These are phyloP conservation scores for Pseudogymnoascus sp. DNA, from an alignment of 2,329 filamentous ascomycete species.

Conservation along the genomic window DNA sequence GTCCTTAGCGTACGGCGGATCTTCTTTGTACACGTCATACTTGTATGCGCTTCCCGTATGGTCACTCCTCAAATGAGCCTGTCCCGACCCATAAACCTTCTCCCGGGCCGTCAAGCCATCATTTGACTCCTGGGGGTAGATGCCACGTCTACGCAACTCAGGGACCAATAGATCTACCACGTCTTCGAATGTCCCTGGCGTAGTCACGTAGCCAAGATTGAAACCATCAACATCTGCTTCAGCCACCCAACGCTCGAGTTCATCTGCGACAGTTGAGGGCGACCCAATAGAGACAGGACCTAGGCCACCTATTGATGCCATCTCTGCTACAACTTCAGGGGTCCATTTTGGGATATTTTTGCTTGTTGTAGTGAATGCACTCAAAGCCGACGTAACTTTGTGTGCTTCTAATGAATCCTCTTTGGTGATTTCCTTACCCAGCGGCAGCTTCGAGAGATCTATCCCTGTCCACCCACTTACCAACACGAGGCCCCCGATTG, in stretches of 20 bases:
- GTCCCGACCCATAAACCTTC: slow-evolving; percentile 56
- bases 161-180: slow-evolving; percentile 59
- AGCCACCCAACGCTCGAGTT: slow-evolving; percentile 58
- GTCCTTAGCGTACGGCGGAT: slow-evolving; percentile 31
- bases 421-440: slow-evolving; percentile 51
- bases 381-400: slow-evolving; percentile 43
- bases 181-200: slow-evolving; percentile 61
- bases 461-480: slow-evolving; percentile 71
- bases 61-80: slow-evolving; percentile 49
- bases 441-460: slow-evolving; percentile 50
- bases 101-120: slow-evolving; percentile 47
- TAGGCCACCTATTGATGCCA: slow-evolving; percentile 62
- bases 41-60: slow-evolving; percentile 54
- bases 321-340: slow-evolving; percentile 61
- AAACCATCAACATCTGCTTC: slow-evolving; percentile 70
- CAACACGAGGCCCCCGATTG: slow-evolving; percentile 60
- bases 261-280: slow-evolving; percentile 54
- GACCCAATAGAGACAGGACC: slow-evolving; percentile 45
- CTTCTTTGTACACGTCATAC: slow-evolving; percentile 55
- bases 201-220: slow-evolving; percentile 63
- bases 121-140: slow-evolving; percentile 35
- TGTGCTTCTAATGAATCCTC: slow-evolving; percentile 48
- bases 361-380: slow-evolving; percentile 43
- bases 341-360: slow-evolving; percentile 55
- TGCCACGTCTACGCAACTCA: slow-evolving; percentile 52